Evolutionary conservation across 23 red algal genomes (phyloP).

Genomic region (Gracilaria domingensis): DNA sequence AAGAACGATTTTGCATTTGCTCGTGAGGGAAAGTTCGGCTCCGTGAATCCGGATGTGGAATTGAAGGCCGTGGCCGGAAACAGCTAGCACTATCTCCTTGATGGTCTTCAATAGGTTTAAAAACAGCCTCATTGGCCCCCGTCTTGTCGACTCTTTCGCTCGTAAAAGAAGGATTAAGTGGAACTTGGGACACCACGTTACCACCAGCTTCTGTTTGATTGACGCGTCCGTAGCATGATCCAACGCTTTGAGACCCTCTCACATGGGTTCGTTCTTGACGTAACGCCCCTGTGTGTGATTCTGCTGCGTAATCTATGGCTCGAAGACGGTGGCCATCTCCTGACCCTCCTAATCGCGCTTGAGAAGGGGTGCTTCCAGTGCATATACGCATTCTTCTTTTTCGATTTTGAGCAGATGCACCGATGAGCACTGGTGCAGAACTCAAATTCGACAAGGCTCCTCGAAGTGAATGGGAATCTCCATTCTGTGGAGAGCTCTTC

Average conservation of each 20-base stretch:
- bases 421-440: conserved; percentile 11
- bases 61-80: conserved; percentile 14
- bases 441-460: background rate
- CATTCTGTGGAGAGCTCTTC: conserved; percentile 19
- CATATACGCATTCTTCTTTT: conserved; percentile 47
- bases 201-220: conserved; percentile 31
- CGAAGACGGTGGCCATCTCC: background rate
- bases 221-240: conserved; percentile 26
- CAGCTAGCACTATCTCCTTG: conserved; percentile 73
- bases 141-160: conserved; percentile 51
- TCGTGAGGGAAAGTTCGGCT: conserved; percentile 19
- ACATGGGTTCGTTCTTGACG: background rate
- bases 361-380: conserved; percentile 16
- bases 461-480: conserved; percentile 10
- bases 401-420: conserved; percentile 26
- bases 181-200: conserved; percentile 5
- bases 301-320: background rate
- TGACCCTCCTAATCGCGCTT: background rate
- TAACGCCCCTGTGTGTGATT: background rate
- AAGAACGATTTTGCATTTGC: background rate
- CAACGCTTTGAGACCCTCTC: conserved; percentile 30
- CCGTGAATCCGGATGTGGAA: conserved; percentile 29
- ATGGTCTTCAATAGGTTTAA: conserved; percentile 57
- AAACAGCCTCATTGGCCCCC: background rate
- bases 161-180: conserved; percentile 61